Base-by-base conservation (phyloP, 2,329 filamentous ascomycete species). In the Cytospora piceicola region DNA sequence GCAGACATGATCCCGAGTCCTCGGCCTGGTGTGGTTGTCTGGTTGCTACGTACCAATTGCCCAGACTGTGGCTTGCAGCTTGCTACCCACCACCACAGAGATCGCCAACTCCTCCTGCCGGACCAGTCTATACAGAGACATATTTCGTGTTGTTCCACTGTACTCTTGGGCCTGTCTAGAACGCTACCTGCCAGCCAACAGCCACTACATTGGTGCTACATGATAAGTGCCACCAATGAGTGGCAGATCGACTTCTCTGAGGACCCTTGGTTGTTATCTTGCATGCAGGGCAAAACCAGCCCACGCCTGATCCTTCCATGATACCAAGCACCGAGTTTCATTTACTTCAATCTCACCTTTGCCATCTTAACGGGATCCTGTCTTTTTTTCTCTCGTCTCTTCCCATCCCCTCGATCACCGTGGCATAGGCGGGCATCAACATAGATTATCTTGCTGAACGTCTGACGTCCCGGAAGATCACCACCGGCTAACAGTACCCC, bases 241-340 rank as follows among this genome's bases (percentile, higher is more conserved):
- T 39, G 39, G 39, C 39, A 42, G 39, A 42, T 42, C 39, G 39
- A 42, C 17, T 4, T n/a, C 17, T 42, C 39, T 11, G 15, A 17
- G 54, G 20, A 57, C 20, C 20, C 34, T 34, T 57, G 20, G 32
- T 22, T 27, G 52, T 54, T 57, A 57, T 57, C 54, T 36, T 14
- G 54, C 32, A 57, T 39, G 54, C 30, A 24, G n/a, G 11, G 46
- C 24, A 8, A 8, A 49, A 7, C 17, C n/a, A 49, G 20, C 52
- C 12, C 24, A 30, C n/a, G 32, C 11, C 32, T 57, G 54, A 57
- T 36, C 17, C n/a, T 39, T 27, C 54, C 22, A 8, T 57, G 20
- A 29, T n/a, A 54, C 52, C 52, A 11, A 24, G 20, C 29, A 36
- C 3, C 30, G 15, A 7, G 14, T 49, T 12, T 20, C 22, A 24